Percentiles rank a stretch among this genome's conserved stretches.
Conservation (phyloP, 2,329 filamentous ascomycete genomes). For the Pseudogymnoascus sp. region DNA sequence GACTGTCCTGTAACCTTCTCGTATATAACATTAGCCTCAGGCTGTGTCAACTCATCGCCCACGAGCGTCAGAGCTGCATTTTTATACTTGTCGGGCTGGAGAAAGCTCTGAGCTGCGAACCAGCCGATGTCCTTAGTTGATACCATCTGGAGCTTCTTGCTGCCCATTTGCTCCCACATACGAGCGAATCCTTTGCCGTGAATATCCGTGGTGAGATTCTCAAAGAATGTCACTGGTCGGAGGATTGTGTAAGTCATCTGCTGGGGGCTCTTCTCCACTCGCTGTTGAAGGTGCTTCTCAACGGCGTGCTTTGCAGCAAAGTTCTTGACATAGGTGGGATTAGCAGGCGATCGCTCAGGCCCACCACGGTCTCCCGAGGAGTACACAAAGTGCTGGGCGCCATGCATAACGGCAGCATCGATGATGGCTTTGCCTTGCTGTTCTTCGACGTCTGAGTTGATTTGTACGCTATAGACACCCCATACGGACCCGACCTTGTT, state of each 20-base stretch:
- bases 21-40: slow-evolving; percentile 23
- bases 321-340: slow-evolving; percentile 49
- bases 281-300: slow-evolving; percentile 47
- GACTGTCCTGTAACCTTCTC: slow-evolving; percentile 17
- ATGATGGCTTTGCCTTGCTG: slow-evolving; percentile 49
- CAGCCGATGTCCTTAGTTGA: slow-evolving; percentile 35
- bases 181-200: not conserved
- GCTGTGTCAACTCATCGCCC: slow-evolving; percentile 34
- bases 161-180: slow-evolving; percentile 11
- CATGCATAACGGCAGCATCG: slow-evolving; percentile 44
- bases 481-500: slow-evolving; percentile 39
- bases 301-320: slow-evolving; percentile 53
- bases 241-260: slow-evolving; percentile 46
- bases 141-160: slow-evolving; percentile 33
- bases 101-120: slow-evolving; percentile 36
- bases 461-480: slow-evolving; percentile 55
- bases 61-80: slow-evolving; percentile 32
- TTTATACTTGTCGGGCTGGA: slow-evolving; percentile 29
- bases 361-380: slow-evolving; percentile 53
- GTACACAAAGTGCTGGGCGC: slow-evolving; percentile 53
- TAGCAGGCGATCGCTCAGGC: slow-evolving; percentile 36
- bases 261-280: slow-evolving; percentile 27
- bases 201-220: slow-evolving; percentile 27
- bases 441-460: slow-evolving; percentile 34
- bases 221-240: slow-evolving; percentile 47